Evolutionary conservation across 2,329 filamentous ascomycete species (phyloP), one percentile per base, ranked within the genome.

Genomic region (Didymellaceae sp.): DNA sequence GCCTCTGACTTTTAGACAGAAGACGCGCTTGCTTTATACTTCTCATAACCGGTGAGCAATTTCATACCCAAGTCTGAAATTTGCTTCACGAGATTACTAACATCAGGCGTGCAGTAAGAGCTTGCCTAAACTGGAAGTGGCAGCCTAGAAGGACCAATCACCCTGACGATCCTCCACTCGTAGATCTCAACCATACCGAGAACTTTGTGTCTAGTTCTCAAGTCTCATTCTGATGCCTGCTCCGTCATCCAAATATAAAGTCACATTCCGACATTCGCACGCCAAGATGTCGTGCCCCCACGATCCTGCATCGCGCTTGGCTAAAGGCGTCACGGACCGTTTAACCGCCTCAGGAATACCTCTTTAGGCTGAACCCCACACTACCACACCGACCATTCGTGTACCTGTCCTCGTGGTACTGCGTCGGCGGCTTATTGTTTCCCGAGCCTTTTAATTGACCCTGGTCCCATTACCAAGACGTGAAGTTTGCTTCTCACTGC

Each of bases 261-360:
- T 18, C 35, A 30, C 28, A 21, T 46, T 31, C 17, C 9, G 18
- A 9, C 14, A 18, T 13, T 17, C 25, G 26, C 26, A 40, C 10
- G 32, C 38, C 45, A 47, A 50, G 39, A 32, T 44, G 38, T 14
- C 8, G 13, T 20, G 43, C 41, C 42, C 47, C 48, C 41, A 51
- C 42, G 31, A 41, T 16, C 17, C n/a, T 31, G 48, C 35, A 49
- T 47, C 40, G 48, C 48, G 45, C 39, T 40, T 63, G 62, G 58
- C 43, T 62, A 61, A 70, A 63, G 66, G 66, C 60, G 40, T 58
- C 57, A 54, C 69, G 69, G 69, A 58, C 67, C 69, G 66, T 59
- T 55, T 50, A 63, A 53, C 67, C 68, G 68, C 45, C 49, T 58
- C 59, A 61, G 61, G 57, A 62, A 57, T 62, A 20, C 62, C 59